Evolutionary conservation across 305 asterid genomes (phyloP).

Genomic region (Solanum chacoense): DNA sequence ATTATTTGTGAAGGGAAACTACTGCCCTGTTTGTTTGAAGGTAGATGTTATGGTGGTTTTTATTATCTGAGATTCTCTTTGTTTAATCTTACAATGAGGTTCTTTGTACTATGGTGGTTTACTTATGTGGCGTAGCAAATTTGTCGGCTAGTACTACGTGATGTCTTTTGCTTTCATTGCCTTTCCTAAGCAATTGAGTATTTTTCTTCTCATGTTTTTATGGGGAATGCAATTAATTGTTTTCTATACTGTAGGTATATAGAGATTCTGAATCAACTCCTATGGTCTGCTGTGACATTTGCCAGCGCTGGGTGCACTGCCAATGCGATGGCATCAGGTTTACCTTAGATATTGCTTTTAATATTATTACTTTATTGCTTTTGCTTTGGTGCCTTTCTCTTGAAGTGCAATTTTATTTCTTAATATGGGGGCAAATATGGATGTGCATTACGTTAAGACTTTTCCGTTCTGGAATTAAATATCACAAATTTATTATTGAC

Average conservation of each 20-base stretch:
- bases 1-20: conserved; percentile 89
- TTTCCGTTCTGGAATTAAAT: background rate
- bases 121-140: background rate
- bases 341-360: conserved; percentile 3
- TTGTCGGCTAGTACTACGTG: background rate
- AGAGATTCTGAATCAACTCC: conserved; percentile 99
- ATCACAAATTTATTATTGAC: background rate
- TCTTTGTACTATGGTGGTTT: background rate
- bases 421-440: background rate
- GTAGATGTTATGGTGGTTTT: conserved; percentile 14
- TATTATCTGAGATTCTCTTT: background rate
- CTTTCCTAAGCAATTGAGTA: background rate
- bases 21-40: conserved; percentile 98
- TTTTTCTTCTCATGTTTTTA: background rate
- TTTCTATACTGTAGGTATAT: conserved; percentile 55
- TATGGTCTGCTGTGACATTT: conserved; percentile 98
- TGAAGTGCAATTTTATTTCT: background rate
- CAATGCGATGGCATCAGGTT: conserved; percentile 98
- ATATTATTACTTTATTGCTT: background rate
- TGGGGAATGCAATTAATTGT: background rate
- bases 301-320: conserved; percentile 99
- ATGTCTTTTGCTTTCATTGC: background rate
- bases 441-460: background rate
- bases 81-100: background rate
- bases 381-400: background rate